Conservation (phyloP, 192 early-diverging fungal genomes). For the Coemansia sp. region DNA sequence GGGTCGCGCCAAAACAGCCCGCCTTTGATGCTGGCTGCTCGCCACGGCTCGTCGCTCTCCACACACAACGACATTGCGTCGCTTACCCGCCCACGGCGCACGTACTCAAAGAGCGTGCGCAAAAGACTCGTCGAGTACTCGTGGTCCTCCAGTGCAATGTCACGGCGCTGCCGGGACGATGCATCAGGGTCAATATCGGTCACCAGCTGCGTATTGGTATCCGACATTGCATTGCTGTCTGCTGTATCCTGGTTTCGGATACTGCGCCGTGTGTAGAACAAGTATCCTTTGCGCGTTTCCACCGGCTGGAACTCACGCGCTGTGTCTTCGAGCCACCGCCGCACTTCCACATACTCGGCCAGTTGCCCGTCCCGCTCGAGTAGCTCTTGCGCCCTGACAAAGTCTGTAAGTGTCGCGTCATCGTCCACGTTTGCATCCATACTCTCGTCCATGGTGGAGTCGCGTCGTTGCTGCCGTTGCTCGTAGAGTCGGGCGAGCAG, state of each 20-base stretch:
- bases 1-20: constrained; percentile 60
- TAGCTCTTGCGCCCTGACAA: constrained; percentile 40
- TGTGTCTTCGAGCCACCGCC: constrained; percentile 53
- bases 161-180: constrained; percentile 34
- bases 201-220: constrained; percentile 1
- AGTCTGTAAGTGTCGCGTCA: constrained; percentile 17
- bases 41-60: constrained; percentile 74
- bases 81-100: constrained; percentile 68
- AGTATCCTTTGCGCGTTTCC: constrained; percentile 54
- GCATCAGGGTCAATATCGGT: constrained; percentile 46
- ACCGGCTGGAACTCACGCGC: constrained; percentile 47
- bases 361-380: constrained; percentile 26
- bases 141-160: constrained; percentile 30
- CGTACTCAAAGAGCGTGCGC: constrained; percentile 71
- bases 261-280: constrained; percentile 52
- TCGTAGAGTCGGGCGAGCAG: constrained; percentile 42
- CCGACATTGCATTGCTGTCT: neutral
- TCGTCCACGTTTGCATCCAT: neutral
- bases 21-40: constrained; percentile 75
- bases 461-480: constrained; percentile 20
- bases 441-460: neutral
- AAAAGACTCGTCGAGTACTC: constrained; percentile 60
- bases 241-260: constrained; percentile 21
- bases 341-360: constrained; percentile 44
- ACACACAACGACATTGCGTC: constrained; percentile 72